Evolutionary conservation across 2,329 filamentous ascomycete species (phyloP), one percentile per base, ranked within the genome.

Genomic region (Aspergillus udagawae): DNA sequence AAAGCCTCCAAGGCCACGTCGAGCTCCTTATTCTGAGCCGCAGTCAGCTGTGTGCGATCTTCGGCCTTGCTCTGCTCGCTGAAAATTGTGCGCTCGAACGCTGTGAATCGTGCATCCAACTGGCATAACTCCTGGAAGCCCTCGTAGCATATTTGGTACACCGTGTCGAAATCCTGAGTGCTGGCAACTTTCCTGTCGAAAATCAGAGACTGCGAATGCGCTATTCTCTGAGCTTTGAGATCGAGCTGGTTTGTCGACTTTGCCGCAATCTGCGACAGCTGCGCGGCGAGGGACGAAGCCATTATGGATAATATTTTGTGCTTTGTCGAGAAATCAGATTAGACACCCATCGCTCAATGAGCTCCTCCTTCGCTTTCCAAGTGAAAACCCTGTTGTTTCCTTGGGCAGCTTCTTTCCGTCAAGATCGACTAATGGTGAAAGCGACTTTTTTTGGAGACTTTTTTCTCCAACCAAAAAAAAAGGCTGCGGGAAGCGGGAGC

Each of bases 181-280:
- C 89, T 88, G 52, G 94, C 94, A 65, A 93, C 82, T 70, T 87
- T 86, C 59, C 90, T 84, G 67, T 96, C 92, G 79, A 96, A 99
- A 58, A 99, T 90, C 60, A 99, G 80, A 53, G 94, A 99, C 75
- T 97, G 93, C 63, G 91, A 91, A 77, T 99, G 94, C 61, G 91
- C 86, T 60, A 89, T 86, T 76, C 92, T 93, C 78, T 97, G 92
- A 68, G 92, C 91, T 77, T 95, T 96, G 67, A 96, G 83, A 73
- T 97, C 91, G 69, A 97, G 85, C 65, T 93, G 89, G 72, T 92
- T 88, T 67, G 92, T 96, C 67, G 91, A 96, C 70, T 90, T 90
- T 64, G 89, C 87, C 66, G 92, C 91, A 72, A 99, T 92, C 73
- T 91, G 87, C 80, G 92, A 91, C 80, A 99, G 82, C 83, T 99